Evolutionary conservation across 208 protist species (phyloP).

Genomic region (Trypanosoma conorhini): DNA sequence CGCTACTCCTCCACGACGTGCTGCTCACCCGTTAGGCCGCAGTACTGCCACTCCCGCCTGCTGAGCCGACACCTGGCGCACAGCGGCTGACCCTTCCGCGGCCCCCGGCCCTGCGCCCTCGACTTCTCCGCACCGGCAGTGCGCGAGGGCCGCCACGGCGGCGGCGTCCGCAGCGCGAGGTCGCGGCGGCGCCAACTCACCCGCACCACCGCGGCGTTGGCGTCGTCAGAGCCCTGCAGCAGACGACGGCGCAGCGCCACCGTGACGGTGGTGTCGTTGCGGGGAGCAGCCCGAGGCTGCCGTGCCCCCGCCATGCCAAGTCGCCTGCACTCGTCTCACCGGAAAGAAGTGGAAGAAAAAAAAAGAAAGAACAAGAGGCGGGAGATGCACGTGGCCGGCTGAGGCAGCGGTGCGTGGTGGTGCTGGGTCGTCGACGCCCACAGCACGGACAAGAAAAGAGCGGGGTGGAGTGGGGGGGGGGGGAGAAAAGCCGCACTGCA

Average conservation of each 20-base stretch:
- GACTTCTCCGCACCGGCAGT: neutral
- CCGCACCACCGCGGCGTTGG: slow-evolving; percentile 3
- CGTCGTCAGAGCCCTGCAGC: neutral
- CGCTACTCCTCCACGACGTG: slow-evolving; percentile 27
- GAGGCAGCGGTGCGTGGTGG: too few species aligned
- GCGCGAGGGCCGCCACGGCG: neutral
- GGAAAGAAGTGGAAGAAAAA: slow-evolving; percentile 2
- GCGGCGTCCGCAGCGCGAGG: neutral
- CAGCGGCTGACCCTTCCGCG: slow-evolving; percentile 25
- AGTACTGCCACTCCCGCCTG: slow-evolving; percentile 63
- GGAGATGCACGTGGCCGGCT: slow-evolving; percentile 7
- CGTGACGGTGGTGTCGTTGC: neutral
- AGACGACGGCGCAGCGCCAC: slow-evolving; percentile 12
- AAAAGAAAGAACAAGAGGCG: slow-evolving; percentile 12
- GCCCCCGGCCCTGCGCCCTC: neutral
- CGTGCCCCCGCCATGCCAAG: neutral
- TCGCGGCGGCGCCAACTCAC: slow-evolving; percentile 1
- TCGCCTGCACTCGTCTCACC: neutral
- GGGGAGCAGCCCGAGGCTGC: neutral
- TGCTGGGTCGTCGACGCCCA: too few species aligned
- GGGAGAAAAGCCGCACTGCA: neutral
- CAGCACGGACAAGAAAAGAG: slow-evolving; percentile 10
- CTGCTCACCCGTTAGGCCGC: slow-evolving; percentile 51
- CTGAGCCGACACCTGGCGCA: slow-evolving; percentile 49
- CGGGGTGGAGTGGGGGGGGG: neutral